Percentiles rank a stretch among this genome's conserved stretches.
These are phyloP conservation scores for Penicillium freii DNA, from an alignment of 2,329 filamentous ascomycete genomes.

Conservation along the genomic window DNA sequence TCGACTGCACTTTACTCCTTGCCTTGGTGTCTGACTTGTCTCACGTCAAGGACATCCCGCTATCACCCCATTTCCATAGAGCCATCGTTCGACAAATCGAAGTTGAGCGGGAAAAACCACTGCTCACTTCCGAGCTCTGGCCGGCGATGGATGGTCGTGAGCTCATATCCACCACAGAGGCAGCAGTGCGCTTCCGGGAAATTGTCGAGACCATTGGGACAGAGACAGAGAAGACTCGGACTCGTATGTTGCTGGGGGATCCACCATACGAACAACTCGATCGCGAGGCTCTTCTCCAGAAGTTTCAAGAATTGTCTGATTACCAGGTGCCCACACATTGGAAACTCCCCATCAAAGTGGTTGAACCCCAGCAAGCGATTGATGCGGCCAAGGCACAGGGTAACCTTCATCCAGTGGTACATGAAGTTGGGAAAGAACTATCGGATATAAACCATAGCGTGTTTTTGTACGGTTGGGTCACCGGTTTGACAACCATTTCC, in stretches of 20 bases:
- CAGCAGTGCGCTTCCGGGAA: conserved; percentile 63
- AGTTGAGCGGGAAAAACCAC: conserved; percentile 60
- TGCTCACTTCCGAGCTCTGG: conserved; percentile 62
- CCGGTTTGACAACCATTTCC: conserved; percentile 64
- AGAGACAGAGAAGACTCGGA: conserved; percentile 58
- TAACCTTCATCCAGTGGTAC: conserved; percentile 48
- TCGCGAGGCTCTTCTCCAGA: conserved; percentile 33
- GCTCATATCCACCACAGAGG: conserved; percentile 66
- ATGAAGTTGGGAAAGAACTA: conserved; percentile 48
- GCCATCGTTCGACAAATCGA: conserved; percentile 65
- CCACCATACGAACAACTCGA: conserved; percentile 35
- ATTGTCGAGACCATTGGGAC: conserved; percentile 66
- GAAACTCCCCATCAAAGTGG: conserved; percentile 60
- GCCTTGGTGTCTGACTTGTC: conserved; percentile 73
- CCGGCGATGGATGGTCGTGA: conserved; percentile 56
- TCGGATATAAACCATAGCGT: conserved; percentile 66
- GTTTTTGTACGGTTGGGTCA: conserved; percentile 69
- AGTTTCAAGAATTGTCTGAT: conserved; percentile 51
- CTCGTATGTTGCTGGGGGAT: conserved; percentile 57
- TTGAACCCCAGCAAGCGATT: conserved; percentile 50
- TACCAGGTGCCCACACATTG: conserved; percentile 55
- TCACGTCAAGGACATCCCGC: conserved; percentile 49
- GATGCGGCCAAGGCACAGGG: conserved; percentile 31
- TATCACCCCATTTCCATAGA: conserved; percentile 55
- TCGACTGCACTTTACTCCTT: conserved; percentile 64